Conservation (phyloP, 108 stramenopile species). For the Cyclotella atomus region DNA sequence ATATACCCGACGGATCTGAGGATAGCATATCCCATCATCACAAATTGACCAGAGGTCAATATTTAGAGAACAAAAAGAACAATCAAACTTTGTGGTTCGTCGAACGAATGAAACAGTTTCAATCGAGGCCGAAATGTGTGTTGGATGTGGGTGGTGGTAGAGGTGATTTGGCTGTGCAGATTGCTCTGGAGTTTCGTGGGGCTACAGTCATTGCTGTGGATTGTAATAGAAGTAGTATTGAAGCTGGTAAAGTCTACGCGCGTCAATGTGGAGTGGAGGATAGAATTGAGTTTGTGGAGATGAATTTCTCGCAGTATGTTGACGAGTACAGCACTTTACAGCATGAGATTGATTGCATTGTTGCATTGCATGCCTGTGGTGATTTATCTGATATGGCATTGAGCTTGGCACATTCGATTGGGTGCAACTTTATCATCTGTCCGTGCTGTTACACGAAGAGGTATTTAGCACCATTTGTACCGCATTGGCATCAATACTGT, state of each 20-base stretch:
- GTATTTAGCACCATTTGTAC: conserved; percentile 31
- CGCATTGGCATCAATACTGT: conserved; percentile 33
- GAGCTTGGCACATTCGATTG: conserved; percentile 46
- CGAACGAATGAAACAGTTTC: conserved; percentile 32
- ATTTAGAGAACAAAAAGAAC: conserved; percentile 53
- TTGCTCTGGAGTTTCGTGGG: conserved; percentile 47
- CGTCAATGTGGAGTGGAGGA: conserved; percentile 15
- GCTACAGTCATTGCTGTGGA: conserved; percentile 56
- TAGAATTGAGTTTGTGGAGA: conserved; percentile 23
- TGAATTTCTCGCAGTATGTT: conserved; percentile 45
- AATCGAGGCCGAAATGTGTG: conserved; percentile 8
- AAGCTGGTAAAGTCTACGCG: conserved; percentile 43
- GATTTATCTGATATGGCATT: conserved; percentile 68
- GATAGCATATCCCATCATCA: conserved; percentile 31
- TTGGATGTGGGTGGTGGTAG: conserved; percentile 72
- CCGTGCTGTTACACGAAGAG: conserved; percentile 62
- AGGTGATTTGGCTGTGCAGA: conserved; percentile 61
- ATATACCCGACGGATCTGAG: conserved; percentile 23
- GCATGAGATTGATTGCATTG: conserved; percentile 55
- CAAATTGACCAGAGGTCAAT: conserved; percentile 51
- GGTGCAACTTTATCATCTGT: conserved; percentile 60
- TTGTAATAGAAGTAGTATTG: conserved; percentile 54
- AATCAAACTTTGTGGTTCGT: conserved; percentile 58
- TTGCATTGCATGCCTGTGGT: conserved; percentile 71
- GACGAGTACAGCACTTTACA: conserved; percentile 45